Conservation (phyloP, 108 stramenopile species). For the Mayamaea pseudoterrestris region DNA sequence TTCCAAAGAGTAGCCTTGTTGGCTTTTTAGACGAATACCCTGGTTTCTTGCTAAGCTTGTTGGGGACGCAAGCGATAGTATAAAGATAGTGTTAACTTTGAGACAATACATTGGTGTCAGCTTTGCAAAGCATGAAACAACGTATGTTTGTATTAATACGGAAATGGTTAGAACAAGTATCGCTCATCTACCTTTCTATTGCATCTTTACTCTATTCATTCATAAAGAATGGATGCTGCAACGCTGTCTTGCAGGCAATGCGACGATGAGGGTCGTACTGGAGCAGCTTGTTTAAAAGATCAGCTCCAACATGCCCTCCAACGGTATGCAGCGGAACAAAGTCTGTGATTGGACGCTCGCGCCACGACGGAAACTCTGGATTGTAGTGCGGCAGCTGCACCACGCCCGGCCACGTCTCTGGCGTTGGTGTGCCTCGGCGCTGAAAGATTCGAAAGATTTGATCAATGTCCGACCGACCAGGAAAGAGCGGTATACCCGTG, state of each 20-base stretch:
- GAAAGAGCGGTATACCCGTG: constrained; percentile 78
- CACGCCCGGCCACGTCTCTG: constrained; percentile 79
- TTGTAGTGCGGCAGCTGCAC: constrained; percentile 84
- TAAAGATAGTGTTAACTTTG: constrained; percentile 14
- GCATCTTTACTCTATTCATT: constrained; percentile 12
- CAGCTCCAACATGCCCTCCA: constrained; percentile 53
- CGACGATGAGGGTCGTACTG: constrained; percentile 79
- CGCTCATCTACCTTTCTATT: neutral
- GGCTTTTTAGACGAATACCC: constrained; percentile 76
- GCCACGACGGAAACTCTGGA: constrained; percentile 84
- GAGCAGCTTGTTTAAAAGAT: constrained; percentile 67
- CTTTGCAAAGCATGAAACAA: too few relatives aligned
- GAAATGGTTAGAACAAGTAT: neutral
- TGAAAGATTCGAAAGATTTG: constrained; percentile 87
- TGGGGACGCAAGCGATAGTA: constrained; percentile 80
- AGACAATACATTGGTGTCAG: constrained; percentile 1
- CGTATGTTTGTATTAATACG: neutral
- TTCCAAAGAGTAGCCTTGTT: constrained; percentile 55
- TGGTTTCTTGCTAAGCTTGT: constrained; percentile 66
- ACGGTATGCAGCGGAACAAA: constrained; percentile 56
- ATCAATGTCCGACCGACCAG: constrained; percentile 70
- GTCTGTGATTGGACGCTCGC: constrained; percentile 68
- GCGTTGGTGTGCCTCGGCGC: constrained; percentile 84
- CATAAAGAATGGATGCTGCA: constrained; percentile 77
- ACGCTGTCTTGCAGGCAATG: constrained; percentile 69